Conservation (phyloP, 1,139 yeast genomes). For the Keqinozyma sinolaborantium region DNA sequence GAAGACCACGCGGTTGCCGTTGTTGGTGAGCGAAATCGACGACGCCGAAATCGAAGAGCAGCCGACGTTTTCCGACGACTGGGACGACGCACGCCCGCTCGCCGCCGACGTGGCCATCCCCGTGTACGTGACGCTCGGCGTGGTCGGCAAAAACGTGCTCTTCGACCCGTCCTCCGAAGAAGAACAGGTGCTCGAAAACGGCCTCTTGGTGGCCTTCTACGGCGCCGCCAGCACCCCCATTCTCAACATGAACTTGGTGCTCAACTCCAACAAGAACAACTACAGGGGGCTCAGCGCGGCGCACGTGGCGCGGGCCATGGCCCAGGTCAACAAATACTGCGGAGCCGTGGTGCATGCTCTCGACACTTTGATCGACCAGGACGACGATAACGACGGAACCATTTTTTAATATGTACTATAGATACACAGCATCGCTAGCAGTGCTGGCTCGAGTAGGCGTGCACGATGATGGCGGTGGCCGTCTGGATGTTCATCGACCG, state of each 20-base stretch:
- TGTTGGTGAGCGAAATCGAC: slow-evolving; percentile 58
- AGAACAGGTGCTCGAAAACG: slow-evolving; percentile 83
- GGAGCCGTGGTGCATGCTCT: slow-evolving; percentile 34
- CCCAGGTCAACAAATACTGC: slow-evolving; percentile 34
- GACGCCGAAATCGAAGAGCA: slow-evolving; percentile 70
- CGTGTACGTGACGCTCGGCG: slow-evolving; percentile 68
- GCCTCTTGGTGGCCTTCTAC: slow-evolving; percentile 68
- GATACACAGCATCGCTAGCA: slow-evolving; percentile 20
- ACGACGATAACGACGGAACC: slow-evolving; percentile 27
- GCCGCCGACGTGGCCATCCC: slow-evolving; percentile 59
- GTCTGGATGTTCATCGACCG: slow-evolving; percentile 97
- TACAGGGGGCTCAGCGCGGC: slow-evolving; percentile 35
- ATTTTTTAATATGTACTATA: slow-evolving; percentile 15
- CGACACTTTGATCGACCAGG: slow-evolving; percentile 37
- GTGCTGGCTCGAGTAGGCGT: slow-evolving; percentile 83
- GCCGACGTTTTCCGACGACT: slow-evolving; percentile 89
- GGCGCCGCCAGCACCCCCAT: slow-evolving; percentile 66
- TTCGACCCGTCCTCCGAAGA: slow-evolving; percentile 86
- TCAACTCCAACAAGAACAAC: slow-evolving; percentile 36
- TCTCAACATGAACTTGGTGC: slow-evolving; percentile 51
- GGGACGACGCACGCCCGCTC: slow-evolving; percentile 56
- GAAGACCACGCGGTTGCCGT: slow-evolving; percentile 73
- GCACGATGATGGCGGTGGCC: slow-evolving; percentile 91
- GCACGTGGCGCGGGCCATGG: slow-evolving; percentile 23
- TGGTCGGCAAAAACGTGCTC: slow-evolving; percentile 62